phyloP scores from a whole-genome alignment of 2,329 filamentous ascomycete species.

The Hypoxylon sp. region DNA sequence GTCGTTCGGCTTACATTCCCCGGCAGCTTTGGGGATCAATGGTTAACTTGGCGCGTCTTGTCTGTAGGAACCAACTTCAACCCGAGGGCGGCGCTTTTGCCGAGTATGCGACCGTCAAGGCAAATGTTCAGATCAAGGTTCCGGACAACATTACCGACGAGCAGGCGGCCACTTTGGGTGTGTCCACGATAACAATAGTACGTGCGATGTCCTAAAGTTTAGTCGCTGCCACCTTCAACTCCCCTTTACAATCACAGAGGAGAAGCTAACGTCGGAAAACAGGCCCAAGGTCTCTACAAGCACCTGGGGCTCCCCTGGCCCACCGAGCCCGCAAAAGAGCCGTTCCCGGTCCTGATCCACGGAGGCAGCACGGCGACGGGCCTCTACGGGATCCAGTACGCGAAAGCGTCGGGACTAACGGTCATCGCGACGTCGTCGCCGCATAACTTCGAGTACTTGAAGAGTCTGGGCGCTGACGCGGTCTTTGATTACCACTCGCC shows the following conservation, averaged over 20 bases:
- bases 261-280: constrained; percentile 8
- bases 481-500: constrained; percentile 53
- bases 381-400: constrained; percentile 63
- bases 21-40: too few species aligned
- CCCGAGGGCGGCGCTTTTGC: constrained; percentile 61
- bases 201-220: constrained; percentile 17
- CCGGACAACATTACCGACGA: constrained; percentile 62
- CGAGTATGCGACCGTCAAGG: constrained; percentile 57
- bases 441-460: constrained; percentile 55
- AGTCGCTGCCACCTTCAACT: constrained; percentile 4
- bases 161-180: constrained; percentile 60
- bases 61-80: constrained; percentile 51
- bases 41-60: background rate
- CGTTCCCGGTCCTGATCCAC: constrained; percentile 59
- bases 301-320: constrained; percentile 62
- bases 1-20: background rate
- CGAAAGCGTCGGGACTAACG: constrained; percentile 57
- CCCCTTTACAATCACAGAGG: background rate
- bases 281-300: constrained; percentile 64
- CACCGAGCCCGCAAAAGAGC: constrained; percentile 53
- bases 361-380: constrained; percentile 68
- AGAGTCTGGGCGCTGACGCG: constrained; percentile 50
- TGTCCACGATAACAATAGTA: constrained; percentile 59
- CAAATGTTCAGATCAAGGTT: constrained; percentile 58
- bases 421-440: constrained; percentile 59